Percentiles rank a stretch among this genome's conserved stretches.
These are phyloP conservation scores for Aureobasidium sp. DNA, from an alignment of 2,329 filamentous ascomycete genomes.

Conservation along the genomic window DNA sequence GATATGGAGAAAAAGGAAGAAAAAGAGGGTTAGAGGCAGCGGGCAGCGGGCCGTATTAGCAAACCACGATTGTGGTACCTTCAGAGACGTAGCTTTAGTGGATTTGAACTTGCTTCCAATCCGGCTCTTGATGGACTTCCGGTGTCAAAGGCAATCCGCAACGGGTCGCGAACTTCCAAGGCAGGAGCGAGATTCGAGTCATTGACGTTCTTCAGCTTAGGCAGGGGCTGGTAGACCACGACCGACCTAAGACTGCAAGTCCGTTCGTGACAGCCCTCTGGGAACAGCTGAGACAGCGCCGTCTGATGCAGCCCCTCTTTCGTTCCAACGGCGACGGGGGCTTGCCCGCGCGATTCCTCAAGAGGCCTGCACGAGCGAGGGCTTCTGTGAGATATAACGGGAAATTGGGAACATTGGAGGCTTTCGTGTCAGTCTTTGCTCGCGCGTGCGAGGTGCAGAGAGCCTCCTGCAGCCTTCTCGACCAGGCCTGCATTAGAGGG, in stretches of 20 bases:
- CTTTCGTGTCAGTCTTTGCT: not conserved
- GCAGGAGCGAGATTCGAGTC: not conserved
- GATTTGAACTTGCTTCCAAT: not conserved
- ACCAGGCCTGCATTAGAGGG: not conserved
- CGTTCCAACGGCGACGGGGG: not conserved
- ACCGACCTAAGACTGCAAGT: not conserved
- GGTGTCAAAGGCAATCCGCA: not conserved
- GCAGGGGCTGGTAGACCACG: not conserved
- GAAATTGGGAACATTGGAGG: not conserved
- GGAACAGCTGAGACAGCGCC: slow-evolving; percentile 2
- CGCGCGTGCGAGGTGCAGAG: not conserved
- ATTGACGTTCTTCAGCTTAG: not conserved
- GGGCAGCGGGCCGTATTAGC: not conserved
- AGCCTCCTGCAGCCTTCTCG: not conserved
- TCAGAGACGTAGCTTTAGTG: not conserved
- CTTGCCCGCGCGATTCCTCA: too few relatives aligned
- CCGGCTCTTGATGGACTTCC: not conserved
- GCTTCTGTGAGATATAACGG: not conserved
- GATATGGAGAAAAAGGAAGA: not conserved
- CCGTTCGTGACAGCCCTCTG: not conserved
- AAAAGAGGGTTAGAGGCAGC: not conserved
- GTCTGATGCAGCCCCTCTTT: not conserved
- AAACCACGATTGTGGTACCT: not conserved
- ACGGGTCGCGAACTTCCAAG: not conserved
- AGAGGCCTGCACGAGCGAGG: not conserved